These are phyloP conservation scores for Pistacia atlantica DNA, from an alignment of 345 rosid genomes.

Conservation along the genomic window DNA sequence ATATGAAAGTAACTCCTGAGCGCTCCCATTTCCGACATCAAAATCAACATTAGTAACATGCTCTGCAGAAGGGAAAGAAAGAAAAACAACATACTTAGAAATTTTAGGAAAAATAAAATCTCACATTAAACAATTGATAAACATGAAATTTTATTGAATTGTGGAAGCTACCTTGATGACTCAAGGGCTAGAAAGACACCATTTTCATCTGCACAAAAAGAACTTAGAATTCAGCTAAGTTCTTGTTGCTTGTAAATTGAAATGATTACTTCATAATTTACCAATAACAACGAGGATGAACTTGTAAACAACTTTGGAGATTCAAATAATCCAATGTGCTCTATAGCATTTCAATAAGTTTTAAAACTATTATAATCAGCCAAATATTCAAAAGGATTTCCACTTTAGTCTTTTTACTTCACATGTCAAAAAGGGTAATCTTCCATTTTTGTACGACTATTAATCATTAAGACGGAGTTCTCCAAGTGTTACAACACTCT, in stretches of 20 bases:
- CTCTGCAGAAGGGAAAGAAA: slow-evolving; percentile 38
- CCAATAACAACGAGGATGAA: not conserved
- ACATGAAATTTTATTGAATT: too few species aligned
- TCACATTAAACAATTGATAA: not conserved
- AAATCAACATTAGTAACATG: not conserved
- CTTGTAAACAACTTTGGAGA: not conserved
- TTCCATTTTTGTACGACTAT: not conserved
- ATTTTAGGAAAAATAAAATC: not conserved
- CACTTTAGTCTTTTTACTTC: too few species aligned
- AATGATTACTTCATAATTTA: not conserved
- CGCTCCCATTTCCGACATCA: not conserved
- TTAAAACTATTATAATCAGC: too few species aligned
- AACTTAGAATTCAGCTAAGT: slow-evolving; percentile 5
- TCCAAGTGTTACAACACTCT: not conserved
- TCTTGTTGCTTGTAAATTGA: not conserved
- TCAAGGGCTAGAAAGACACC: slow-evolving; percentile 51
- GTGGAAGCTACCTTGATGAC: slow-evolving; percentile 49
- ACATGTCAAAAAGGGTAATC: not conserved
- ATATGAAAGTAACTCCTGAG: not conserved
- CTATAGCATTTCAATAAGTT: not conserved
- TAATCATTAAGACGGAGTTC: not conserved
- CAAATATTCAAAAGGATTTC: too few species aligned
- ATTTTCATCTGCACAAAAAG: slow-evolving; percentile 52
- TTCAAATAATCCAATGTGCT: not conserved
- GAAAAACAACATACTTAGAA: slow-evolving; percentile 11